Conservation (phyloP, 1,284 basidiomycete genomes). For the Porogramme epimiltina region DNA sequence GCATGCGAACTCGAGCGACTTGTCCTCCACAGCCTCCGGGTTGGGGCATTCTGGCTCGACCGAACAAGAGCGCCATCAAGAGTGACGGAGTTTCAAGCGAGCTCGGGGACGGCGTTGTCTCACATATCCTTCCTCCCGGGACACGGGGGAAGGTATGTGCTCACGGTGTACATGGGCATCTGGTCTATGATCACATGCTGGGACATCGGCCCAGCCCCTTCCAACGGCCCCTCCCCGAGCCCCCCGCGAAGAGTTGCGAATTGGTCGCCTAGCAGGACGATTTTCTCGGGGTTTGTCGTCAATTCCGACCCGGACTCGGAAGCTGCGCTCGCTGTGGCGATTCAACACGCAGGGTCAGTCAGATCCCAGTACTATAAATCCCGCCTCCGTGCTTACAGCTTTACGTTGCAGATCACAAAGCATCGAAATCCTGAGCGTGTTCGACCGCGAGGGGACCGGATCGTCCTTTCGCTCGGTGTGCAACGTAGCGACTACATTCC, state of each 20-base stretch:
- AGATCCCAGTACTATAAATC: constrained; percentile 12
- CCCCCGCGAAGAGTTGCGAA: constrained; percentile 35
- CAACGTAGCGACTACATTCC: constrained; percentile 40
- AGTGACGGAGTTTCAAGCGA: constrained; percentile 28
- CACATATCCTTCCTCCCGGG: constrained; percentile 54
- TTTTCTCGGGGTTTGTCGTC: constrained; percentile 51
- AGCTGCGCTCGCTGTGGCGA: constrained; percentile 50
- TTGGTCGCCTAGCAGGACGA: constrained; percentile 55
- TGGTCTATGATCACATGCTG: constrained; percentile 59
- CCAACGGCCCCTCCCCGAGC: not conserved
- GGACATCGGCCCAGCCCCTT: constrained; percentile 35
- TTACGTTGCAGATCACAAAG: constrained; percentile 17
- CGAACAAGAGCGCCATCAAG: not conserved
- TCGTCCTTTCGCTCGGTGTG: constrained; percentile 16
- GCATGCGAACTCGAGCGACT: constrained; percentile 42
- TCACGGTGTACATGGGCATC: constrained; percentile 58
- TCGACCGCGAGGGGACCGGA: not conserved
- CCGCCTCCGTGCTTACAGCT: not conserved
- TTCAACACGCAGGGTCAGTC: constrained; percentile 31
- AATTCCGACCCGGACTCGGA: constrained; percentile 47
- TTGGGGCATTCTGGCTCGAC: constrained; percentile 50
- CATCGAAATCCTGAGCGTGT: constrained; percentile 24
- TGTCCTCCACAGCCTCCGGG: constrained; percentile 43
- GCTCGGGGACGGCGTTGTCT: constrained; percentile 44
- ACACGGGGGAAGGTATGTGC: constrained; percentile 41